phyloP scores from a whole-genome alignment of 2,329 filamentous ascomycete species.

The Xylaria digitata region DNA sequence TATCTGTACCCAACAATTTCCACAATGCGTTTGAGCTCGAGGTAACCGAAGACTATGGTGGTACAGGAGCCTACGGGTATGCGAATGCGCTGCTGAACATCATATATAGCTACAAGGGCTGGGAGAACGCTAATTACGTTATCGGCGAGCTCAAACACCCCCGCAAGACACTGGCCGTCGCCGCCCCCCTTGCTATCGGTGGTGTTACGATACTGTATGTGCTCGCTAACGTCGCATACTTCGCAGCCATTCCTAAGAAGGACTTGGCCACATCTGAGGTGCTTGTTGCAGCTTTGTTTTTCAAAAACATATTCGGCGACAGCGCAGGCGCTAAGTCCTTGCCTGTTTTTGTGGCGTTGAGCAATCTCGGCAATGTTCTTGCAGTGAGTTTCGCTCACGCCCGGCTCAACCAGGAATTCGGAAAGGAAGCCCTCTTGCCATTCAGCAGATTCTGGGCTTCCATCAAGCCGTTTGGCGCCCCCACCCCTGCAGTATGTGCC shows the following conservation, averaged over 20 bases:
- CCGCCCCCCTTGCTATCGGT: slow-evolving; percentile 68
- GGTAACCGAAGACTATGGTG: slow-evolving; percentile 57
- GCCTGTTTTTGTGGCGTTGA: slow-evolving; percentile 69
- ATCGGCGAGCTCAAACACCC: slow-evolving; percentile 68
- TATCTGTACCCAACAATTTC: slow-evolving; percentile 67
- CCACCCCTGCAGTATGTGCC: slow-evolving; percentile 62
- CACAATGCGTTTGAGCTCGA: slow-evolving; percentile 64
- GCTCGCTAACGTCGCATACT: slow-evolving; percentile 73
- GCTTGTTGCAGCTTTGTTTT: slow-evolving; percentile 71
- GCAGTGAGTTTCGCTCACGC: slow-evolving; percentile 70
- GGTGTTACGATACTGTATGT: slow-evolving; percentile 71
- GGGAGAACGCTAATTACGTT: slow-evolving; percentile 73
- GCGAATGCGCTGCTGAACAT: slow-evolving; percentile 68
- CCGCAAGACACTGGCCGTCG: slow-evolving; percentile 64
- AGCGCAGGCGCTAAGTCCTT: slow-evolving; percentile 61
- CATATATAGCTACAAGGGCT: slow-evolving; percentile 71
- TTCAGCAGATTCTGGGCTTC: slow-evolving; percentile 75
- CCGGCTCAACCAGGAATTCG: slow-evolving; percentile 72
- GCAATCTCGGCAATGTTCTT: slow-evolving; percentile 71
- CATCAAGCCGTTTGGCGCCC: slow-evolving; percentile 74
- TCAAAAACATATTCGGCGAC: slow-evolving; percentile 70
- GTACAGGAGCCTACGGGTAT: slow-evolving; percentile 64
- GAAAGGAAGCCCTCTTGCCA: slow-evolving; percentile 75
- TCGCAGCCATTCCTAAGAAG: slow-evolving; percentile 69
- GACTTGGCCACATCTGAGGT: slow-evolving; percentile 68